A percentile compares a stretch with the other conserved stretches of the same genome.
phyloP scores from a whole-genome alignment of 2,329 filamentous ascomycete genomes.

The Epichloe aotearoae region DNA sequence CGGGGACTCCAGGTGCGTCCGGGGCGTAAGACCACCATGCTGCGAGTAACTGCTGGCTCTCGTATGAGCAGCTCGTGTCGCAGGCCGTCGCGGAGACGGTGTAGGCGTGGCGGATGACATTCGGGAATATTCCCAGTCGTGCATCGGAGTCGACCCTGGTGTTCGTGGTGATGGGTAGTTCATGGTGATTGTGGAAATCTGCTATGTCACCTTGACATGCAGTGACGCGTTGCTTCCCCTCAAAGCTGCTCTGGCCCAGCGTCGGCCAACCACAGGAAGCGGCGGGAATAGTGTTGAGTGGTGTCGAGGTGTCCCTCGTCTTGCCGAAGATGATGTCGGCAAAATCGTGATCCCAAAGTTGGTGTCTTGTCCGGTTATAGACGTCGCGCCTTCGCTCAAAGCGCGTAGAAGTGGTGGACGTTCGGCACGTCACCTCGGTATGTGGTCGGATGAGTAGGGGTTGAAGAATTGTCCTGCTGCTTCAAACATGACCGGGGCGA shows the following conservation, averaged over 20 bases:
- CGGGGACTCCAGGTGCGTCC: constrained; percentile 40
- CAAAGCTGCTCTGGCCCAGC: constrained; percentile 1
- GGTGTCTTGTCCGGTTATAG: background rate
- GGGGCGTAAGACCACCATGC: constrained; percentile 25
- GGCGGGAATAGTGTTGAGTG: background rate
- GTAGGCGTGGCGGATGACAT: constrained; percentile 43
- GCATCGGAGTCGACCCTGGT: constrained; percentile 33
- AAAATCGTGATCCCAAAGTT: background rate
- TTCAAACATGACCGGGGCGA: constrained; percentile 39
- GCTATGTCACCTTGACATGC: constrained; percentile 20
- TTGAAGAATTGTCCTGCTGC: constrained; percentile 39
- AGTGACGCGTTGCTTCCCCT: background rate
- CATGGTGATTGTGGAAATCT: constrained; percentile 25
- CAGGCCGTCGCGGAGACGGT: constrained; percentile 42
- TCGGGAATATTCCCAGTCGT: constrained; percentile 39
- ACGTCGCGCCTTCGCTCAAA: background rate
- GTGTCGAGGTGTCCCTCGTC: constrained; percentile 1
- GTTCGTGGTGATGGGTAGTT: constrained; percentile 27
- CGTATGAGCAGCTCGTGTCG: constrained; percentile 34
- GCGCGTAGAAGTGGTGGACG: constrained; percentile 28
- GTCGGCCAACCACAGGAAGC: constrained; percentile 8
- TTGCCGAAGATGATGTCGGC: background rate
- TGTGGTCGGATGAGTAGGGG: constrained; percentile 46
- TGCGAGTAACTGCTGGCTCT: constrained; percentile 26
- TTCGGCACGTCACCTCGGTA: constrained; percentile 46